These are phyloP conservation scores for Lunasporangiospora selenospora DNA, from an alignment of 192 early-diverging fungal genomes.

Conservation along the genomic window DNA sequence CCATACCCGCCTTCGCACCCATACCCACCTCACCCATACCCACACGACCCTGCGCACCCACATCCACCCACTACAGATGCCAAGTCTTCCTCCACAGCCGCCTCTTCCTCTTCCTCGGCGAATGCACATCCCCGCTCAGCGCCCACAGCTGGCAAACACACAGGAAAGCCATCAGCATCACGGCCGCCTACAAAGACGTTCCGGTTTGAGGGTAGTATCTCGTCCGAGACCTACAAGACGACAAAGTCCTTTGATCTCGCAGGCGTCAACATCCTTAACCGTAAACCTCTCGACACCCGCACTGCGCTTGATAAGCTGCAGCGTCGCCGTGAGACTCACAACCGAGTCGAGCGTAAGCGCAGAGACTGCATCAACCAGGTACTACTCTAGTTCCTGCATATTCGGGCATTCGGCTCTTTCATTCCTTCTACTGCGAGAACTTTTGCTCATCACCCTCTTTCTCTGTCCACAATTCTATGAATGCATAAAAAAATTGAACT, in stretches of 20 bases:
- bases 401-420: not conserved
- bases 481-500: no score
- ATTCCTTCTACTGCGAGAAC: no score
- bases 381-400: no score
- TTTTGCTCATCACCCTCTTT: slow-evolving; percentile 7
- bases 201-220: slow-evolving; percentile 39
- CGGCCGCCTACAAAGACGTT: no score
- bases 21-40: not conserved
- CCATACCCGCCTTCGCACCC: slow-evolving; percentile 6
- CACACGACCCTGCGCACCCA: slow-evolving; percentile 1
- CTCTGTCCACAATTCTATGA: no score
- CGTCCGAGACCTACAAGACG: slow-evolving; percentile 13
- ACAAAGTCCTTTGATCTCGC: slow-evolving; percentile 48
- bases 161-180: no score
- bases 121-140: no score
- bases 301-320: slow-evolving; percentile 77
- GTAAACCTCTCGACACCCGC: slow-evolving; percentile 29
- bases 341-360: slow-evolving; percentile 76
- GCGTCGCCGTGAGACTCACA: slow-evolving; percentile 77
- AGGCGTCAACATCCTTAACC: slow-evolving; percentile 35
- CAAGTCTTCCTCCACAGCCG: not conserved
- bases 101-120: not conserved
- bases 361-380: slow-evolving; percentile 76
- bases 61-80: not conserved
- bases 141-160: no score